These are phyloP conservation scores for Cyberlindnera amylophila DNA, from an alignment of 805 yeast genomes.

Conservation along the genomic window DNA sequence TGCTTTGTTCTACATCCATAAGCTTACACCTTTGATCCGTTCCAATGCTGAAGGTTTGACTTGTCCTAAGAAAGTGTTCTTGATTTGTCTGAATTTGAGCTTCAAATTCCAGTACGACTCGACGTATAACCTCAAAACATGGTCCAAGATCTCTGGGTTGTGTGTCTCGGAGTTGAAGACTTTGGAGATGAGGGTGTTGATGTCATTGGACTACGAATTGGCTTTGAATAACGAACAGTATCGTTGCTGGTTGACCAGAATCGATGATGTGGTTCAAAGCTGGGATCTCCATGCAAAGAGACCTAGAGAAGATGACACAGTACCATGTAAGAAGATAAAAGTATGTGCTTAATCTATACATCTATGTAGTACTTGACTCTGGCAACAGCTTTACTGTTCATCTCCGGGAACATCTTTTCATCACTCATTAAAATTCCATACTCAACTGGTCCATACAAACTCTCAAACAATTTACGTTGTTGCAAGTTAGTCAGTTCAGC, in stretches of 20 bases:
- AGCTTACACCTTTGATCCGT: constrained; percentile 34
- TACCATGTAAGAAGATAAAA: not conserved
- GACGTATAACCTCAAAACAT: constrained; percentile 61
- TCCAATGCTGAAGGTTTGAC: constrained; percentile 34
- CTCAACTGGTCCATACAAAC: too few species aligned
- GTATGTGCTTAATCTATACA: not conserved
- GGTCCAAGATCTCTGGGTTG: constrained; percentile 75
- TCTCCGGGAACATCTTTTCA: too few species aligned
- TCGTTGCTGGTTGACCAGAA: constrained; percentile 33
- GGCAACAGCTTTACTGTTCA: too few species aligned
- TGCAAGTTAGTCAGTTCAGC: too few species aligned
- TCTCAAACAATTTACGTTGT: too few species aligned
- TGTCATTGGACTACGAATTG: constrained; percentile 52
- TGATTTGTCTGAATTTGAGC: constrained; percentile 66
- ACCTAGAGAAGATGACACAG: not conserved
- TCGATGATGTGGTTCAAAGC: constrained; percentile 7
- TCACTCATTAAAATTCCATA: too few species aligned
- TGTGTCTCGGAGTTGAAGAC: constrained; percentile 43
- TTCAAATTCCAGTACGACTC: constrained; percentile 72
- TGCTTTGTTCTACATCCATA: constrained; percentile 60
- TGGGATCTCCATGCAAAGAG: not conserved
- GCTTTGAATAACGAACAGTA: constrained; percentile 48
- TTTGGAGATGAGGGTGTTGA: constrained; percentile 52
- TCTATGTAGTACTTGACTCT: too few species aligned
- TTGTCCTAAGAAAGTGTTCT: constrained; percentile 58